Evolutionary conservation across 176 grass and related monocot species (phyloP).

Genomic region (Oryza officinalis): DNA sequence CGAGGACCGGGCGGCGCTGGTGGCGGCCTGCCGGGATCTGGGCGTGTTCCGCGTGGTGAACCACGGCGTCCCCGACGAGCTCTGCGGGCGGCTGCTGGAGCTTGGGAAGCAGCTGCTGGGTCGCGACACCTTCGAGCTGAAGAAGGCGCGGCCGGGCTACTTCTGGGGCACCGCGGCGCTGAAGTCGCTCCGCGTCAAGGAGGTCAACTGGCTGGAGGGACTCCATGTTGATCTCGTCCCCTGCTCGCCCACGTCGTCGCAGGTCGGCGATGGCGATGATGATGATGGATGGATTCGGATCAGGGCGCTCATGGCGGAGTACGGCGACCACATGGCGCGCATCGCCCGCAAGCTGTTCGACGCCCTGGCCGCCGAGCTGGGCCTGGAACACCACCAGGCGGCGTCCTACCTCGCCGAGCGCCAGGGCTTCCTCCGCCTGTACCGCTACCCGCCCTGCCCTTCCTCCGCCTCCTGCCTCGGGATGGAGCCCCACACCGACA

Average conservation of each 20-base stretch:
- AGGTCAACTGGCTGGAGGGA: slow-evolving; percentile 81
- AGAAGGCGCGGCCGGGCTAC: slow-evolving; percentile 43
- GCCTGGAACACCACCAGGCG: slow-evolving; percentile 20
- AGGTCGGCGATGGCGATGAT: not conserved
- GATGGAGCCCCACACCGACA: slow-evolving; percentile 88
- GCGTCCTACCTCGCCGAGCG: slow-evolving; percentile 60
- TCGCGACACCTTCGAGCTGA: slow-evolving; percentile 38
- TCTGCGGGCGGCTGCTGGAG: slow-evolving; percentile 42
- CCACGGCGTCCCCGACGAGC: slow-evolving; percentile 53
- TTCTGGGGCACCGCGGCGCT: slow-evolving; percentile 81
- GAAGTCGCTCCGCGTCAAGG: slow-evolving; percentile 33
- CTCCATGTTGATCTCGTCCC: slow-evolving; percentile 37
- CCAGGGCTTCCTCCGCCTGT: slow-evolving; percentile 58
- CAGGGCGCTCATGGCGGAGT: slow-evolving; percentile 50
- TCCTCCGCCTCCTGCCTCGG: slow-evolving; percentile 23
- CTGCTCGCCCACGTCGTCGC: not conserved
- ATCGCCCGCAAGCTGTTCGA: slow-evolving; percentile 65
- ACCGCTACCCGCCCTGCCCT: slow-evolving; percentile 70
- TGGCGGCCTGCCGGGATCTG: slow-evolving; percentile 32
- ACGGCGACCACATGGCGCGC: slow-evolving; percentile 68
- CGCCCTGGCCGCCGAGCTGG: slow-evolving; percentile 40
- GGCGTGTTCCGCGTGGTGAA: slow-evolving; percentile 67
- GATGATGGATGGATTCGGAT: not conserved
- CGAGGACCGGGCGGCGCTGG: slow-evolving; percentile 6
- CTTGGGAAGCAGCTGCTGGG: slow-evolving; percentile 18